Percentiles rank a stretch among this genome's conserved stretches.
Evolutionary conservation across 2,329 filamentous ascomycete species (phyloP).

Genomic region (Exophiala alcalophila): DNA sequence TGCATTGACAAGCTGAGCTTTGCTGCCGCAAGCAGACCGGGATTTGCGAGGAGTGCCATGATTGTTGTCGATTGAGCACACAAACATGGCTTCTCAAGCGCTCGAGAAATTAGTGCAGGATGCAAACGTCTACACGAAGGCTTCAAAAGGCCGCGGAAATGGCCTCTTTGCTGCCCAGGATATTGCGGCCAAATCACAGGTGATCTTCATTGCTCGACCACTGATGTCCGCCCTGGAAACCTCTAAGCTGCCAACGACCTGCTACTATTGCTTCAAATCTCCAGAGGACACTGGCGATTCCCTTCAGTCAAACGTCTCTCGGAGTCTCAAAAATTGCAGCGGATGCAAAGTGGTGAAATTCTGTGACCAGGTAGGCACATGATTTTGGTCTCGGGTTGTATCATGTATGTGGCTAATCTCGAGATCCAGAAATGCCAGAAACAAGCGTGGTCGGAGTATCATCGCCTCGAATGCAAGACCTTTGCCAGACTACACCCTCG

Average conservation of each 20-base stretch:
- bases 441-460: slow-evolving; percentile 56
- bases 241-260: slow-evolving; percentile 52
- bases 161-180: slow-evolving; percentile 54
- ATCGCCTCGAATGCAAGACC: slow-evolving; percentile 59
- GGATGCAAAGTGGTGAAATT: slow-evolving; percentile 59
- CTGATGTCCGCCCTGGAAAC: slow-evolving; percentile 56
- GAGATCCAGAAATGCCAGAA: slow-evolving; percentile 55
- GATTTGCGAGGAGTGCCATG: no score
- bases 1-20: no score
- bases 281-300: slow-evolving; percentile 8
- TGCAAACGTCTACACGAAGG: slow-evolving; percentile 7
- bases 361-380: slow-evolving; percentile 54
- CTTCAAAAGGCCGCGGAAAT: slow-evolving; percentile 39
- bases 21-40: no score
- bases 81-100: no score
- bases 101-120: no score
- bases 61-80: no score
- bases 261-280: slow-evolving; percentile 53
- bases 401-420: neutral
- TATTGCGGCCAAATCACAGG: slow-evolving; percentile 49
- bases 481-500: slow-evolving; percentile 46
- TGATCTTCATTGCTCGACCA: slow-evolving; percentile 51
- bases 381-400: neutral
- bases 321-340: slow-evolving; percentile 52
- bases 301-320: slow-evolving; percentile 24